phyloP scores from a whole-genome alignment of 2,329 filamentous ascomycete species.

The Stachybotrys echinatus region DNA sequence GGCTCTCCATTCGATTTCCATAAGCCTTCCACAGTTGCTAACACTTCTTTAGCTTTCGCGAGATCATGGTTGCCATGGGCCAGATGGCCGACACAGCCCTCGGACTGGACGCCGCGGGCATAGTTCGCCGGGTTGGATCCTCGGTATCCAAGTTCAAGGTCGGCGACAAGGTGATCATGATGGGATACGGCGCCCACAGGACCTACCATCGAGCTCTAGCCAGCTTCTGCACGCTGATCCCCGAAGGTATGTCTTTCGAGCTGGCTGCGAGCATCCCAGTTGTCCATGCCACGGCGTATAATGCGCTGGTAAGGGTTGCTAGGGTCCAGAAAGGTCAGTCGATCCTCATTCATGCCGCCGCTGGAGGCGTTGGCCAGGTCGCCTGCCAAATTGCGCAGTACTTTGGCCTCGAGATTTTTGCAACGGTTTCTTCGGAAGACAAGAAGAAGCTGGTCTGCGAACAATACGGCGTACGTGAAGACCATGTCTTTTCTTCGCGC shows the following conservation, averaged over 20 bases:
- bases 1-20: not conserved
- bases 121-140: slow-evolving; percentile 12
- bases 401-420: slow-evolving; percentile 15
- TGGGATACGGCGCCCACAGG: slow-evolving; percentile 14
- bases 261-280: not conserved
- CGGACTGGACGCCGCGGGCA: slow-evolving; percentile 19
- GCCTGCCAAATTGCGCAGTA: slow-evolving; percentile 7
- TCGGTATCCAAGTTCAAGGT: slow-evolving; percentile 12
- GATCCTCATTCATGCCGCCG: slow-evolving; percentile 3
- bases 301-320: slow-evolving; percentile 1
- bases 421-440: slow-evolving; percentile 20
- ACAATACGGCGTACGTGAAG: slow-evolving; percentile 18
- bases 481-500: slow-evolving; percentile 24
- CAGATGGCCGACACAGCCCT: slow-evolving; percentile 13
- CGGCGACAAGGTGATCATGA: slow-evolving; percentile 25
- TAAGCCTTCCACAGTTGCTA: not conserved
- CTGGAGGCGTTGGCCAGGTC: slow-evolving; percentile 12
- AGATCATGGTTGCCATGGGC: slow-evolving; percentile 25
- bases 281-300: slow-evolving; percentile 2
- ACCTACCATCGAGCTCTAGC: slow-evolving; percentile 21
- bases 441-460: slow-evolving; percentile 24
- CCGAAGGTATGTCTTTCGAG: not conserved
- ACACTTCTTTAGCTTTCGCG: slow-evolving; percentile 16
- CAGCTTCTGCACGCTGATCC: slow-evolving; percentile 13
- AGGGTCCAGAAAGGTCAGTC: not conserved